Percentiles rank a stretch among this genome's conserved stretches.
Conservation (phyloP, 2,329 filamentous ascomycete species). For the Hirsutella rhossiliensis region DNA sequence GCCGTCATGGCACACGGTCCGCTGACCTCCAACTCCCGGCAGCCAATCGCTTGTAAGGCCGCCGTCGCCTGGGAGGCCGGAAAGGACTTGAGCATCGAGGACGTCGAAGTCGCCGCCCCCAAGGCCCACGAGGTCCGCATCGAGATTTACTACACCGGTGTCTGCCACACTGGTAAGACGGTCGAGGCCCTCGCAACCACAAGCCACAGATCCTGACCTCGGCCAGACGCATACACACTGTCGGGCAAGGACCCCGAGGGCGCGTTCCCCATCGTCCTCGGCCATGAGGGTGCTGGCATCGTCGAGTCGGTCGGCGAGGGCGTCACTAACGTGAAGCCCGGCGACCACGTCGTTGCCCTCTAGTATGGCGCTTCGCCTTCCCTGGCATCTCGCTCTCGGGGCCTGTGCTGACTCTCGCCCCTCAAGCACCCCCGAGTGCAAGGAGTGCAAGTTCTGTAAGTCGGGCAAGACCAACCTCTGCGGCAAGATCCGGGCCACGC, state of each 20-base stretch:
- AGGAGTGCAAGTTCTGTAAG: constrained; percentile 99
- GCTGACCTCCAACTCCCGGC: background rate
- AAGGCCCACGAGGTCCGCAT: constrained; percentile 92
- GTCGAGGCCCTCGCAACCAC: background rate
- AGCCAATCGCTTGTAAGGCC: constrained; percentile 96
- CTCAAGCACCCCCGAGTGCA: constrained; percentile 81
- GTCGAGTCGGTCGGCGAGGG: constrained; percentile 92
- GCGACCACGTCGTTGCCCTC: constrained; percentile 82
- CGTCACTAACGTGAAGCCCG: constrained; percentile 86
- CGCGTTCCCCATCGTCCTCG: constrained; percentile 78
- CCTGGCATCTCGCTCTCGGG: too few species aligned
- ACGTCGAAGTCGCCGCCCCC: constrained; percentile 83
- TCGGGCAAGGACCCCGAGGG: constrained; percentile 97
- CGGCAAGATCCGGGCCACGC: constrained; percentile 95
- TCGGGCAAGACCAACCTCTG: constrained; percentile 99
- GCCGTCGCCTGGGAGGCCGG: constrained; percentile 96
- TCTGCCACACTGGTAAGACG: constrained; percentile 81
- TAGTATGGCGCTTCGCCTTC: constrained; percentile 44
- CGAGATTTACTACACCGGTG: constrained; percentile 93
- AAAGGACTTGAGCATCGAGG: constrained; percentile 79
- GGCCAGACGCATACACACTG: constrained; percentile 76
- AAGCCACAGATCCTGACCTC: constrained; percentile 2
- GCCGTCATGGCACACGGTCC: background rate
- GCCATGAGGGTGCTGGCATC: constrained; percentile 83
- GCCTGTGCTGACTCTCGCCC: background rate